Conservation (phyloP, 441 rosid genomes). For the Adansonia gregorii region DNA sequence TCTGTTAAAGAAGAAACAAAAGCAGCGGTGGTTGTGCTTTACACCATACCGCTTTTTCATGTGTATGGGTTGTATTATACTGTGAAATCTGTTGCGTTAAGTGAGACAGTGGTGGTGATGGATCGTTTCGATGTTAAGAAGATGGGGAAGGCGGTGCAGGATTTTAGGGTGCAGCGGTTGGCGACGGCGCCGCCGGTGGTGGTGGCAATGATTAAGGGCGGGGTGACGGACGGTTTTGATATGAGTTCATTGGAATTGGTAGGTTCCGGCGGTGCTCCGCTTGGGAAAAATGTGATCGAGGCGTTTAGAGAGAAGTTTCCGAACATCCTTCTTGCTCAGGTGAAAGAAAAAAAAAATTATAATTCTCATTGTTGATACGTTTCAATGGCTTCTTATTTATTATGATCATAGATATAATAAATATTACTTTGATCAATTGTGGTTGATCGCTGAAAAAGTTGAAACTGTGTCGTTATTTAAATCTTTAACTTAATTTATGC, state of each 20-base stretch:
- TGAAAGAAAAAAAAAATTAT: background rate
- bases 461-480: too few relatives aligned
- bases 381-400: too few relatives aligned
- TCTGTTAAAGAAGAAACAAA: constrained; percentile 4
- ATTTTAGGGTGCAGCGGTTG: constrained; percentile 31
- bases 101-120: constrained; percentile 42
- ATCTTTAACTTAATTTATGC: too few relatives aligned
- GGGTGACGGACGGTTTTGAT: constrained; percentile 26
- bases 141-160: constrained; percentile 36
- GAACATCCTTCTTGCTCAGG: constrained; percentile 31
- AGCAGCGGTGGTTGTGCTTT: constrained; percentile 25
- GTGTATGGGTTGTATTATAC: constrained; percentile 32
- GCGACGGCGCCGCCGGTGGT: constrained; percentile 43
- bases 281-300: constrained; percentile 38
- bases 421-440: too few relatives aligned
- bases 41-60: constrained; percentile 43
- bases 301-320: constrained; percentile 36
- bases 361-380: too few relatives aligned
- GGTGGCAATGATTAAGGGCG: constrained; percentile 34
- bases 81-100: constrained; percentile 33
- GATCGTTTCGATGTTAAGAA: constrained; percentile 31
- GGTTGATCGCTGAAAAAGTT: too few relatives aligned
- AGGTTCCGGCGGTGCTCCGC: constrained; percentile 41
- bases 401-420: too few relatives aligned
- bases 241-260: constrained; percentile 37